These are phyloP conservation scores for Mycothermus thermophilus DNA, from an alignment of 495 filamentous ascomycete genomes.

Conservation along the genomic window DNA sequence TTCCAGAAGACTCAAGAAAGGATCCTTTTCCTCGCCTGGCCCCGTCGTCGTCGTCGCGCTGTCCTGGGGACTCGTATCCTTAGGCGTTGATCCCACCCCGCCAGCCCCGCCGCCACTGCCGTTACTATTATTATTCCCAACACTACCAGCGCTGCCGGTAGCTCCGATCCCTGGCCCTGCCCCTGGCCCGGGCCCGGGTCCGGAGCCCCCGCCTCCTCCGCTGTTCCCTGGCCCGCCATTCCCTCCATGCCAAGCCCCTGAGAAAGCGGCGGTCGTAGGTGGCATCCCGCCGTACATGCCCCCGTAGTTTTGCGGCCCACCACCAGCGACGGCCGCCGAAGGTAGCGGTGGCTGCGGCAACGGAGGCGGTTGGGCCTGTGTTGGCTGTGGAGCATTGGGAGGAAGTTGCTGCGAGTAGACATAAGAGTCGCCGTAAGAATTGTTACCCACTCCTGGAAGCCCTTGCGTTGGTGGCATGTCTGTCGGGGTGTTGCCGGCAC, in stretches of 20 bases:
- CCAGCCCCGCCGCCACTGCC: conserved; percentile 9
- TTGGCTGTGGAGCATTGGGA: too few species aligned
- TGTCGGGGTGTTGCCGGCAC: not conserved
- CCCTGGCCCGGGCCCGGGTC: too few species aligned
- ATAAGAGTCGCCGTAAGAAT: too few species aligned
- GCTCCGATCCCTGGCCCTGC: not conserved
- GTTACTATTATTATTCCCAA: conserved; percentile 9
- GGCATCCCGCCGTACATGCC: too few species aligned
- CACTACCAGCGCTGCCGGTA: not conserved
- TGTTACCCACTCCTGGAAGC: too few species aligned
- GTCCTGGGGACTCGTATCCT: conserved; percentile 24
- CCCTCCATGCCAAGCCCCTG: too few species aligned
- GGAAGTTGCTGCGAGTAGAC: too few species aligned
- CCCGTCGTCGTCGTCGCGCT: conserved; percentile 22
- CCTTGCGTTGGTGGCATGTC: not conserved
- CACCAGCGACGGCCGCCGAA: too few species aligned
- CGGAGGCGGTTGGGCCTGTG: too few species aligned
- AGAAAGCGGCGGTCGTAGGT: too few species aligned
- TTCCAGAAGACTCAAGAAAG: conserved; percentile 64
- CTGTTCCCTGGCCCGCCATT: not conserved
- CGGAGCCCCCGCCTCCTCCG: too few species aligned
- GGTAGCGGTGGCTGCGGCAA: too few species aligned
- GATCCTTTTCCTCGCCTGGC: conserved; percentile 50
- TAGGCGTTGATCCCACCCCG: conserved; percentile 22
- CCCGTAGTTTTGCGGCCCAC: conserved; percentile 28